Base-by-base conservation (phyloP, 2,329 filamentous ascomycete genomes). In the Raffaelea ambrosiae region DNA sequence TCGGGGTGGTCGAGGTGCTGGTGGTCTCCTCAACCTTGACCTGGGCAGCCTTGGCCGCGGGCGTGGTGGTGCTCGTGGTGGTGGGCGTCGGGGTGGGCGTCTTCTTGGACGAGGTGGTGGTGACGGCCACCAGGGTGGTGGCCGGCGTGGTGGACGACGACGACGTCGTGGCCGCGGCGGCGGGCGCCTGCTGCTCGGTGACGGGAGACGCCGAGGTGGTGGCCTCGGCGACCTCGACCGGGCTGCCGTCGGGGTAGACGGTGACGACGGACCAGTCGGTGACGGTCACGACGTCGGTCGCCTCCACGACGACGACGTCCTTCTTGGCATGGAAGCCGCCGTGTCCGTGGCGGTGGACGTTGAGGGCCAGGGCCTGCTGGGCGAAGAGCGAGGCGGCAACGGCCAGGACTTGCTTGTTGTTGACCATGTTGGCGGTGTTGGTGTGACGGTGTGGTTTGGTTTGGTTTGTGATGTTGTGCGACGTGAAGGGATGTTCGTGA, bases 181-280 rank as follows among this genome's bases (percentile, higher is more conserved):
- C 35, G 21, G 43, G 35, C 2, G 47, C 11, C 10, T 49, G 36
- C 31, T 47, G 22, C 44, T 44, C 40, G 48, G 26, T 31, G 46
- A 51, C 51, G 36, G 16, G 5, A 7, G 35, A 5, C 5, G 35
- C 35, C 8, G 5, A 5, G 8, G 35, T n/a, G 5, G 35, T 5
- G 35, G 18, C 16, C 35, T n/a, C 35, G 35, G 35, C 14, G 14
- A 38, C 35, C 9, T 33, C 31, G 18, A 38, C 35, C 26, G 26
- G 26, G 26, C 26, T 29, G 43, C 41, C 35, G 35, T n/a, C 35
- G 35, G 53, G 62, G 47, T 58, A 65, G 52, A 69, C 64, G 35
- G 69, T 73, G 46, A 71, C 66, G 38, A 67, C 72, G 46, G 67
- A 63, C 62, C 63, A 70, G 42, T 63, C 54, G 18, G 61, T 67